Evolutionary conservation across 73 alveolate genomes (phyloP).

Genomic region (Paramecium sonneborni): DNA sequence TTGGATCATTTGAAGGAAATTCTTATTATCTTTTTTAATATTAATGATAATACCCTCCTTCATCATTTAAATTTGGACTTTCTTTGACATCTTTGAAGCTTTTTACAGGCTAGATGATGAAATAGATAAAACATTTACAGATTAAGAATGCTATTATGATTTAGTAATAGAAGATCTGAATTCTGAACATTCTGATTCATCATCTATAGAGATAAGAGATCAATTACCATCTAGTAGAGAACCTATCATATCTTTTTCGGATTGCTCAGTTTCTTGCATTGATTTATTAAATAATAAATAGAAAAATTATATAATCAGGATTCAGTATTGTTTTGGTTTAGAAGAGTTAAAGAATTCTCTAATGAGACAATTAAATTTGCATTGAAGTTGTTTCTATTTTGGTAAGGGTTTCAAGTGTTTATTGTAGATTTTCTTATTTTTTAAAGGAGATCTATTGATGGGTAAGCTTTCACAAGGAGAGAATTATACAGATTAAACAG

Average conservation of each 20-base stretch:
- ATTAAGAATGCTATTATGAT: background rate
- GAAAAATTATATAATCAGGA: background rate
- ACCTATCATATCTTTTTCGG: conserved; percentile 57
- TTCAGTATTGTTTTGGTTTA: background rate
- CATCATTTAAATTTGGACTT: background rate
- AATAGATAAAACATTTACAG: background rate
- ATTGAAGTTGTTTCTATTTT: background rate
- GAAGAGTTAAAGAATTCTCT: conserved; percentile 19
- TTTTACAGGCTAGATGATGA: conserved; percentile 1
- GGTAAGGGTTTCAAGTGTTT: background rate
- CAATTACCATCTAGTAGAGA: conserved; percentile 23
- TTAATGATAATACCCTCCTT: background rate
- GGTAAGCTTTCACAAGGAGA: background rate
- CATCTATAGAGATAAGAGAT: background rate
- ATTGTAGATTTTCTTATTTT: background rate
- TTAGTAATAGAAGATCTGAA: conserved; percentile 37
- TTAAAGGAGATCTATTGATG: background rate
- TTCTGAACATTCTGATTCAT: conserved; percentile 45
- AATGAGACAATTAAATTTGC: background rate
- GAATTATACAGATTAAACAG: background rate
- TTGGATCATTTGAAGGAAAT: conserved; percentile 25
- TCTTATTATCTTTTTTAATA: background rate
- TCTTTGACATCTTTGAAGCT: background rate
- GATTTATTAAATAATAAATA: background rate
- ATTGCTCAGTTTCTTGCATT: conserved; percentile 4